Conservation (phyloP, 805 yeast species). For the Kodamaea neixiangensis region DNA sequence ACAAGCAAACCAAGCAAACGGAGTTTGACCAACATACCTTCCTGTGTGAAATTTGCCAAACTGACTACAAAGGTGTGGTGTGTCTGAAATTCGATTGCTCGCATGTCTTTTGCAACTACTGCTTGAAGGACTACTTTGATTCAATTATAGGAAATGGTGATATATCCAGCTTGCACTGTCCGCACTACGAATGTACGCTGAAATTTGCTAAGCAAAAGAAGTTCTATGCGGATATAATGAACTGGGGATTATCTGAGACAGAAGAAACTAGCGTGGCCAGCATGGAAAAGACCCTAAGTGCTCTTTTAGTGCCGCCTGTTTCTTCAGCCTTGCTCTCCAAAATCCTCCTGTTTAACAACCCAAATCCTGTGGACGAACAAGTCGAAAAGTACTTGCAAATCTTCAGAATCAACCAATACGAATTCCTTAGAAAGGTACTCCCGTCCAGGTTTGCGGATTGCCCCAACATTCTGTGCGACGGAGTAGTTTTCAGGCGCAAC, state of each 20-base stretch:
- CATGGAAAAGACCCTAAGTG: conserved; percentile 10
- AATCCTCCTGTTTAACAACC: conserved; percentile 22
- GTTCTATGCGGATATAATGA: conserved; percentile 20
- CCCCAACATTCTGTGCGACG: conserved; percentile 47
- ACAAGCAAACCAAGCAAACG: conserved; percentile 18
- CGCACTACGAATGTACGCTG: conserved; percentile 51
- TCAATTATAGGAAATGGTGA: conserved; percentile 49
- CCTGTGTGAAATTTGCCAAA: conserved; percentile 59
- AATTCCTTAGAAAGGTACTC: conserved; percentile 42
- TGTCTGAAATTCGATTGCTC: conserved; percentile 53
- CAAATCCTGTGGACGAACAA: conserved; percentile 17
- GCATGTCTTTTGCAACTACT: conserved; percentile 63
- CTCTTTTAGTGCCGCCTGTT: conserved; percentile 45
- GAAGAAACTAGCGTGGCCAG: conserved; percentile 4
- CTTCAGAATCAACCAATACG: conserved; percentile 41
- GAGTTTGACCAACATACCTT: conserved; percentile 41
- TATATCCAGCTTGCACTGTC: conserved; percentile 56
- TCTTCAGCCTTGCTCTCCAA: conserved; percentile 32
- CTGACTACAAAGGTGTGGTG: conserved; percentile 44
- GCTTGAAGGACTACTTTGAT: conserved; percentile 47
- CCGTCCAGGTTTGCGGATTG: conserved; percentile 54
- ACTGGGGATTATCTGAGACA: conserved; percentile 21
- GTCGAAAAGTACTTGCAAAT: conserved; percentile 42
- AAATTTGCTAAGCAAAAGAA: conserved; percentile 17
- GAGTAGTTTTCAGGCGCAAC: conserved; percentile 49